Evolutionary conservation across 495 filamentous ascomycete genomes (phyloP).

Genomic region (Penicillium malachiteum): DNA sequence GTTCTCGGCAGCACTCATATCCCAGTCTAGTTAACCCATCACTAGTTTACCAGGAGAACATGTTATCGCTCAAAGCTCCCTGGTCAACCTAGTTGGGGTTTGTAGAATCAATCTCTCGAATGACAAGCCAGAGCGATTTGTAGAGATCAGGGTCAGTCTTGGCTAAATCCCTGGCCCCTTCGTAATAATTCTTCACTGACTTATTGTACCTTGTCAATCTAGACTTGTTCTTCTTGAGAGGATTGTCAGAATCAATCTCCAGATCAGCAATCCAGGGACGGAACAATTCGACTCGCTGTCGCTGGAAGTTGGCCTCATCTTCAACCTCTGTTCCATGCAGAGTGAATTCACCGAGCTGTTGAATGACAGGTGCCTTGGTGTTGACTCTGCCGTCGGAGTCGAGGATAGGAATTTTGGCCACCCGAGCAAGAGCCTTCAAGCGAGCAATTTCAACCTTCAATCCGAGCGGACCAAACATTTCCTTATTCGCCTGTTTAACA

Average conservation of each 20-base stretch:
- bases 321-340: not conserved
- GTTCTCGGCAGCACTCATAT: too few relatives aligned
- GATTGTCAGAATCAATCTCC: constrained; percentile 16
- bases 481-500: constrained; percentile 26
- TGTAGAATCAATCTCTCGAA: not conserved
- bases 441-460: constrained; percentile 26
- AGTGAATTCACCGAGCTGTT: constrained; percentile 14
- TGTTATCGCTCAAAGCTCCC: constrained; percentile 21
- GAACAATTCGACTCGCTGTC: constrained; percentile 13
- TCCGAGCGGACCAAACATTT: constrained; percentile 27
- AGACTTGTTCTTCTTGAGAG: constrained; percentile 27
- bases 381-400: constrained; percentile 26
- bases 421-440: constrained; percentile 27
- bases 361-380: constrained; percentile 13
- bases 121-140: constrained; percentile 3
- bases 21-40: too few relatives aligned
- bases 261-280: constrained; percentile 31
- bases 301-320: constrained; percentile 18
- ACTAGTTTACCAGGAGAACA: too few relatives aligned
- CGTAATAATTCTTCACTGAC: constrained; percentile 26
- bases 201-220: constrained; percentile 27
- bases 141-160: not conserved
- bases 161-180: not conserved
- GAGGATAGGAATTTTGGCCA: constrained; percentile 26
- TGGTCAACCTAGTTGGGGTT: constrained; percentile 7